phyloP scores from a whole-genome alignment of 768 basidiomycete genomes.

The Kwoniella bestiolae region DNA sequence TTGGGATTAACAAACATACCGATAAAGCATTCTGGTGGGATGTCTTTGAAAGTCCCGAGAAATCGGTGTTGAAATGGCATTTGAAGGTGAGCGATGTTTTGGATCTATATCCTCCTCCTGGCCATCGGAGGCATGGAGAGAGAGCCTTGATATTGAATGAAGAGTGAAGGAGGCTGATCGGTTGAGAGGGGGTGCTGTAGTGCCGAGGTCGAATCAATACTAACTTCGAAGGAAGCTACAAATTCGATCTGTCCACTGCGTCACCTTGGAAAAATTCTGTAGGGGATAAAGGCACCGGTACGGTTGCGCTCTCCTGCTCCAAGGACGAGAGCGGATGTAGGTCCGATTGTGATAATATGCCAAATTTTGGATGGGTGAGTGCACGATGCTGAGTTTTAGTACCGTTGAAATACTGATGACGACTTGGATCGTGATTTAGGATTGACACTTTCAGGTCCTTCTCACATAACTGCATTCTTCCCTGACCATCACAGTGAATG shows the following conservation, averaged over 20 bases:
- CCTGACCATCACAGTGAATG: no score
- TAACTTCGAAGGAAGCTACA: neutral
- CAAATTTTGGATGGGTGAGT: neutral
- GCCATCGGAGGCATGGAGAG: no score
- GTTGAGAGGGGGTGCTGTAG: no score
- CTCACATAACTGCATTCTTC: no score
- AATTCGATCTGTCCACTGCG: neutral
- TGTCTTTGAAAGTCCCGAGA: neutral
- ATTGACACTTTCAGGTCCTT: no score
- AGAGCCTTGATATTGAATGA: no score
- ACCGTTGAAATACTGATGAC: no score
- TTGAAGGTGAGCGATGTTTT: neutral
- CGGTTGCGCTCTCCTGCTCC: neutral
- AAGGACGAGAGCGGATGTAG: neutral
- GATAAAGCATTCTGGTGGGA: constrained; percentile 7
- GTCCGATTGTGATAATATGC: neutral
- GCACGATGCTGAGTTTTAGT: no score
- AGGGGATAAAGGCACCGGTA: neutral
- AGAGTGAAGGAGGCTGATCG: no score
- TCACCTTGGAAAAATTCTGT: neutral
- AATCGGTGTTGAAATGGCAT: neutral
- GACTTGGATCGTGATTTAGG: no score
- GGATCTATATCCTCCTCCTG: no score
- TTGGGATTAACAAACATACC: neutral
- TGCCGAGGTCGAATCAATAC: neutral